A percentile compares a stretch with the other conserved stretches of the same genome.
Conservation (phyloP, 495 filamentous ascomycete genomes). For the Daldinia caldariorum region DNA sequence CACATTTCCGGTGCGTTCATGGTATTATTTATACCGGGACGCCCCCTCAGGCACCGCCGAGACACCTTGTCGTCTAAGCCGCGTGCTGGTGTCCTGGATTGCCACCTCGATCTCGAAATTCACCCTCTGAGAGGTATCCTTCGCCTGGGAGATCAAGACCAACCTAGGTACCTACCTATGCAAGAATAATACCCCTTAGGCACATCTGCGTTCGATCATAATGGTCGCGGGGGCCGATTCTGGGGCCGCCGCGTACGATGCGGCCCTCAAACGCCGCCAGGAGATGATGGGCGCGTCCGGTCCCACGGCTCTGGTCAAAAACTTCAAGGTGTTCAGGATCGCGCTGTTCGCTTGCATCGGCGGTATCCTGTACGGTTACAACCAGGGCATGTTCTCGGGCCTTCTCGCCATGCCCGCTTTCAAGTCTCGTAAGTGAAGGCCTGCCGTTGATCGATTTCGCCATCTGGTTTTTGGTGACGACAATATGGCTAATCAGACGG, state of each 20-base stretch:
- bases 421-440: slow-evolving; percentile 55
- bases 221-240: slow-evolving; percentile 52
- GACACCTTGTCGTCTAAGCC: slow-evolving; percentile 12
- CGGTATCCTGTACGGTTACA: slow-evolving; percentile 72
- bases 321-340: slow-evolving; percentile 75
- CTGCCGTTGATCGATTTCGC: neutral
- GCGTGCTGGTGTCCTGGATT: neutral
- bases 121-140: neutral
- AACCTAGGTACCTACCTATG: neutral
- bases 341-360: slow-evolving; percentile 82
- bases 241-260: slow-evolving; percentile 63
- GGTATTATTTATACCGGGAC: slow-evolving; percentile 30
- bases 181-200: neutral
- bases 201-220: slow-evolving; percentile 9
- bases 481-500: slow-evolving; percentile 45
- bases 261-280: slow-evolving; percentile 71
- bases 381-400: slow-evolving; percentile 83
- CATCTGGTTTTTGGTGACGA: slow-evolving; percentile 21
- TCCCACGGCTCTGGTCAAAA: slow-evolving; percentile 71
- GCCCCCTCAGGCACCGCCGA: slow-evolving; percentile 5
- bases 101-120: slow-evolving; percentile 9
- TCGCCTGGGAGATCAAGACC: neutral
- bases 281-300: slow-evolving; percentile 71
- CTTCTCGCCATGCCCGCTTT: slow-evolving; percentile 72
- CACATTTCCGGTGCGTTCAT: slow-evolving; percentile 3